Evolutionary conservation across 345 rosid genomes (phyloP), one percentile per base, ranked within the genome.

Genomic region (Salix arbutifolia): DNA sequence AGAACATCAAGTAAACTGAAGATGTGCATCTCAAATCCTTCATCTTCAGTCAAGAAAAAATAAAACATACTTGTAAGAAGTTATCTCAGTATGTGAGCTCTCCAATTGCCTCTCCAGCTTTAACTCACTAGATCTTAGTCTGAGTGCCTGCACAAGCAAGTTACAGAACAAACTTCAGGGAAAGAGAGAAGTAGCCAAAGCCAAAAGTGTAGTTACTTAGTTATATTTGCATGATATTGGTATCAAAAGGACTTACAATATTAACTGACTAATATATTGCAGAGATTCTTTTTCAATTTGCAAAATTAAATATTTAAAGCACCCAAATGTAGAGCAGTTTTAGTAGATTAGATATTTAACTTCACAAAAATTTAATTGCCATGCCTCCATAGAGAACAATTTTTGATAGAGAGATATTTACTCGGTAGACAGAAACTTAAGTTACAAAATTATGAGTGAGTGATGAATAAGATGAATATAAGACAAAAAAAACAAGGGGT

Each of bases 71-170:
- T 84, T 94, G 90, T 76, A 87, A 18, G 90, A 83, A 77, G 88
- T 81, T 71, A 94, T 81, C 79, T 96, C 97, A 66, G 88, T 85
- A 72, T 89, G 92, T 65, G 92, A 87, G 68, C 86, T 89, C 85
- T 91, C 97, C 85, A 96, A 82, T 79, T 89, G 90, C 85, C 97
- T 91, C 88, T 91, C 98, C 87, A 96, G 87, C 90, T 91, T 96
- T 68, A 96, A 89, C 87, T 96, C 98, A 77, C 80, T 94, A 46
- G 98, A 96, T 82, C 99, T 87, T 70, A 96, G 87, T 84, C 94
- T 89, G 79, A 94, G 97, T 77, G 98, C 97, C 99, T 94, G 76
- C 80, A 82, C 31, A 71, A 75, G 67, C 79, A 46, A 78, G 17
- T 70, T 70, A 65, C 67, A 70, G 19, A 78, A 68, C n/a, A 56